Evolutionary conservation across 345 rosid species (phyloP), one percentile per base, ranked within the genome.

Genomic region (Conringia planisiliqua): DNA sequence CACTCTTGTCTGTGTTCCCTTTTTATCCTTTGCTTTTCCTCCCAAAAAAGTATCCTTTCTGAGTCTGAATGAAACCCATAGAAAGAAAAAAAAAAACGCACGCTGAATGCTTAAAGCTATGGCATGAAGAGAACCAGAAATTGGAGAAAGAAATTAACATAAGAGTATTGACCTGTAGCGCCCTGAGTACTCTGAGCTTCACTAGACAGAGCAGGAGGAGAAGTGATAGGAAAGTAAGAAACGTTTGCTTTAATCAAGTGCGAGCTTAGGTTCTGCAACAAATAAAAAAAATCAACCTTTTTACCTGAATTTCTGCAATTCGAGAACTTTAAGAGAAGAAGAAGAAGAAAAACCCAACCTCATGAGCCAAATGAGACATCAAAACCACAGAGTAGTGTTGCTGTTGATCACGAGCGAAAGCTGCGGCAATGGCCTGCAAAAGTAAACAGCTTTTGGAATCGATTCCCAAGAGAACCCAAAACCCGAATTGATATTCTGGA

Each of bases 281-380:
- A 70, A 22, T 5, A 59, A 44, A 55, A 58, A 16, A 57, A 38
- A 62, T 5, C 46, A 46, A 56, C 26, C 29, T 62, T 33, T 44
- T 27, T 32, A 47, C 52, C 50, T 29, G 17, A 69, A 17, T 55
- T 76, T 46, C 27, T 70, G 22, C 3, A 58, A 82, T 24, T 68
- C 24, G 18, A 51, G 12, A 57, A 44, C 62, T 60, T 7, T 38
- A 54, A 18, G 27, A 51, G 12, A 39, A 43, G 64, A 27, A 17
- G 36, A 12, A 12, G 0, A 24, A 29, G 0, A 26, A 75, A 55
- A 59, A 18, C 17, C 0, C 16, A 72, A 90, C 98, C 94, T 86
- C 75, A 71, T 93, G 98, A 30, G 90, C 90, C 8, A 79, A 84
- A 81, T 90, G 98, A 60, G 96, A 84, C 48, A 90, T 79, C n/a